Conservation (phyloP, 2,329 filamentous ascomycete genomes). For the Helicocarpus griseus region DNA sequence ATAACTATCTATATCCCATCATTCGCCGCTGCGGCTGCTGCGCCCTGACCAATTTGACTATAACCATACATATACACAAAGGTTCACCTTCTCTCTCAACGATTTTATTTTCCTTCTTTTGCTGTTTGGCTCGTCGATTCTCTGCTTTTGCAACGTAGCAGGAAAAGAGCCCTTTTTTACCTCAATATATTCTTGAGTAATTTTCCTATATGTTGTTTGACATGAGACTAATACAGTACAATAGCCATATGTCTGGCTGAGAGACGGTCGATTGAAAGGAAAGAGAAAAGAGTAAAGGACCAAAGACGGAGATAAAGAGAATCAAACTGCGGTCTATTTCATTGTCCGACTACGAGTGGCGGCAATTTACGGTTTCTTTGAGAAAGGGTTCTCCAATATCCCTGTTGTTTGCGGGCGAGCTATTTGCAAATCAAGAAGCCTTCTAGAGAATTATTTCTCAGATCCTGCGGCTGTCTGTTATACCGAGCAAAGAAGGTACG, state of each 20-base stretch:
- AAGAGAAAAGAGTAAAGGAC: neutral
- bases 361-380: neutral
- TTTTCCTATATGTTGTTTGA: neutral
- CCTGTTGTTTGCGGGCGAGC: neutral
- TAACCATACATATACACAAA: neutral
- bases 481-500: neutral
- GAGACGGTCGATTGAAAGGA: neutral
- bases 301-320: neutral
- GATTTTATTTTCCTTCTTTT: neutral
- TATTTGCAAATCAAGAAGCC: neutral
- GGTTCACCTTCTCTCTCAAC: neutral
- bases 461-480: neutral
- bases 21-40: neutral
- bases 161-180: neutral
- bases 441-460: neutral
- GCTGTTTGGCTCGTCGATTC: neutral
- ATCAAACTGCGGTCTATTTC: neutral
- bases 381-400: neutral
- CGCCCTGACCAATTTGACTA: too few relatives aligned
- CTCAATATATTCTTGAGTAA: neutral
- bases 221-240: neutral
- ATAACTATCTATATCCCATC: neutral
- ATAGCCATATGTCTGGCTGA: neutral
- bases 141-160: neutral
- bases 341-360: neutral